Base-by-base conservation (phyloP, 1,284 basidiomycete species). In the Polyporus tsugae region DNA sequence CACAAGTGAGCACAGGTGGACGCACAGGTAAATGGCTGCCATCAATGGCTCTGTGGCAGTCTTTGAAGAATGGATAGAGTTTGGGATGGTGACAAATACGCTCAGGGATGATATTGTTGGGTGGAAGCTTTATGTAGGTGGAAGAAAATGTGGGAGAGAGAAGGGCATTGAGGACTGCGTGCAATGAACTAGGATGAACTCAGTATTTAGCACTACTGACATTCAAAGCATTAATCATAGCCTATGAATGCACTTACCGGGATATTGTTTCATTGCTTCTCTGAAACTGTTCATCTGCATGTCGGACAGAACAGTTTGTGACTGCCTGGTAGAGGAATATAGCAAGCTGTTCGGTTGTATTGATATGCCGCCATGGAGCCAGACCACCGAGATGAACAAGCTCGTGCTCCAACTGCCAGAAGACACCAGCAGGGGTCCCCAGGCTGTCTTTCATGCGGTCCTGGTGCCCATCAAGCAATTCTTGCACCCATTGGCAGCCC, bases 201-300 rank as follows among this genome's bases (percentile, higher is more conserved):
- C n/a, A n/a, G n/a, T n/a, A n/a, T n/a, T n/a, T n/a, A n/a, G n/a
- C n/a, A n/a, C n/a, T n/a, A n/a, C n/a, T n/a, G n/a, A n/a, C n/a
- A n/a, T n/a, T n/a, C n/a, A n/a, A n/a, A n/a, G n/a, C n/a, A n/a
- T n/a, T n/a, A n/a, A n/a, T n/a, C n/a, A n/a, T n/a, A n/a, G n/a
- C n/a, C n/a, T n/a, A n/a, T n/a, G n/a, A n/a, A 44, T n/a, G 7
- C 17, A n/a, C 42, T 44, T 44, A n/a, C 38, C 75, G 75, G 22
- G 42, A 44, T 6, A 44, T 44, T 44, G 42, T 44, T 5, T 17
- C 42, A n/a, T 44, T 44, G 15, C 17, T n/a, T 19, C n/a, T 17
- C 42, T 44, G 42, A n/a, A 44, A 44, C 15, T 13, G 42, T 13
- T 44, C 42, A 7, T 2, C 42, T 1, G n/a, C 42, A 6, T 44